Evolutionary conservation across 176 grass and related monocot genomes (phyloP), one percentile per base, ranked within the genome.

Genomic region (Elymus sibiricus): DNA sequence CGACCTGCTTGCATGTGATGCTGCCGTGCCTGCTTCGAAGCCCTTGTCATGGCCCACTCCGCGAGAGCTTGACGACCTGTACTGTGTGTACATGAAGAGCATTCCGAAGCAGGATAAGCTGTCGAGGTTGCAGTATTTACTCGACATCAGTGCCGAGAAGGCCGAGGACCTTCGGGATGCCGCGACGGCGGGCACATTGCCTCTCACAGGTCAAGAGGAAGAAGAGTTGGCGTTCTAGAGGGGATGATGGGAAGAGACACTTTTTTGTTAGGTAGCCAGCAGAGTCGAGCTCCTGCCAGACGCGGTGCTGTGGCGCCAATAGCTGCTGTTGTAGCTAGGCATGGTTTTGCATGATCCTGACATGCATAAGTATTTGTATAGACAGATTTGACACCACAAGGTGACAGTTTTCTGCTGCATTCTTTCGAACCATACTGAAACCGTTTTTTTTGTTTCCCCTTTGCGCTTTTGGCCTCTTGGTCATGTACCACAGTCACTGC

Each of bases 1-100:
- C 69, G 94, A 99, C 84, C 77, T 96, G 82, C 92, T 99, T 17
- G 90, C 97, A 25, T 99, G 97, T 63, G 97, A 99, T 14, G 87
- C 70, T 5, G 94, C 94, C 0, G 90, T 94, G 19, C 90, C 97
- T 81, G 83, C 93, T 63, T 83, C 77, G 3, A 67, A 88, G 53
- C 81, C 96, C 21, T 77, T 96, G 34, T 81, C 92, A 19, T 99
- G 94, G 97, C 91, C 94, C 10, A 80, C 90, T 13, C 88, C 82
- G 5, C 81, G 88, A 76, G 97, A 96, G 88, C 82, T 96, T 34
- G 94, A 90, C 73, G 94, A 96, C 62, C 43, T 99, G 5, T 99
- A 96, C 74, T 81, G 90, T 12, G 49, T 91, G 60, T 96, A 99
- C 79, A 82, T 99, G 64, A 96, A 99, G 84, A 92, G 92, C 19